Percentiles rank a stretch among this genome's conserved stretches.
Conservation (phyloP, 345 rosid genomes). For the Turritis glabra region DNA sequence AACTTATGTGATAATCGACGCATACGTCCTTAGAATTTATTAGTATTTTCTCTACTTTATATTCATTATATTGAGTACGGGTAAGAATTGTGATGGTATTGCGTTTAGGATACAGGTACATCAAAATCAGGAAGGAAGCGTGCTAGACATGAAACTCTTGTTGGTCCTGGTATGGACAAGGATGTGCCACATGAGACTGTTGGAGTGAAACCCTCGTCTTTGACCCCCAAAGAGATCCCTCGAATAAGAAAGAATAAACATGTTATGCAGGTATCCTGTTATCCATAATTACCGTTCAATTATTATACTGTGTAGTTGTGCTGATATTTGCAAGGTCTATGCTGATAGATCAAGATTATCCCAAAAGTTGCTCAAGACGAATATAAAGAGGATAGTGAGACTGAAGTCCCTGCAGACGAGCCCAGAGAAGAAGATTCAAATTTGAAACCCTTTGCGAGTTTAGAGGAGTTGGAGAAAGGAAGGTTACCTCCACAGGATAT, state of each 20-base stretch:
- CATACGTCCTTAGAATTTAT: no score
- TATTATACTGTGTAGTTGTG: not conserved
- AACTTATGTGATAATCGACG: not conserved
- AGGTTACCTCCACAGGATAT: constrained; percentile 87
- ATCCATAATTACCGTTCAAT: constrained; percentile 5
- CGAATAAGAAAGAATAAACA: constrained; percentile 78
- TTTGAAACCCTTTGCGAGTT: constrained; percentile 49
- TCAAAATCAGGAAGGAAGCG: constrained; percentile 61
- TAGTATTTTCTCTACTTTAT: no score
- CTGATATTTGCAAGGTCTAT: constrained; percentile 14
- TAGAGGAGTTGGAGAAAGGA: constrained; percentile 68
- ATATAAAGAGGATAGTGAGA: constrained; percentile 47
- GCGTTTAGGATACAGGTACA: constrained; percentile 47
- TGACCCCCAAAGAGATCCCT: constrained; percentile 89
- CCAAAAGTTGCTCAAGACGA: constrained; percentile 59
- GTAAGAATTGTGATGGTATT: constrained; percentile 16
- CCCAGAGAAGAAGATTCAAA: constrained; percentile 44
- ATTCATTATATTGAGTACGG: constrained; percentile 1
- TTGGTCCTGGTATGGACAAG: constrained; percentile 84
- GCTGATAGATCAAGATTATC: constrained; percentile 67
- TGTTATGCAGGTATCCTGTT: constrained; percentile 62
- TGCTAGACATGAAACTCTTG: constrained; percentile 57
- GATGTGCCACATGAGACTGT: constrained; percentile 75
- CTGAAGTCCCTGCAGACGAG: constrained; percentile 46
- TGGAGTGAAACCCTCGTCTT: constrained; percentile 77